Evolutionary conservation across 108 stramenopile genomes (phyloP), one percentile per base, ranked within the genome.

Genomic region (Fistulifera pelliculosa): DNA sequence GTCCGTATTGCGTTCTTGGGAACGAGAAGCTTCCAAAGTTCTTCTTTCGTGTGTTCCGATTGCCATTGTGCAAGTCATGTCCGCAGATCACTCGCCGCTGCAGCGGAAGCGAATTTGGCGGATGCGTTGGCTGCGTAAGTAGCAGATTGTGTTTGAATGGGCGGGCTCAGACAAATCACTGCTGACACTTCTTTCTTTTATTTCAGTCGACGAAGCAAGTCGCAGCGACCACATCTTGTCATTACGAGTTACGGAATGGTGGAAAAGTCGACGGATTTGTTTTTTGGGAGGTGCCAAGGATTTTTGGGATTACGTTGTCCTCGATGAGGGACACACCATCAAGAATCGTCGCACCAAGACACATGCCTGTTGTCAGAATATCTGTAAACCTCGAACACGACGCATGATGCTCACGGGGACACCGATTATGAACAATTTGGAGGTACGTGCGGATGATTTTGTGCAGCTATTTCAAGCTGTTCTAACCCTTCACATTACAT

Each of bases 251-350:
- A 84, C 66, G 87, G 91, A 10, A 55, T 89, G 43, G 74, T 82
- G 4, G 50, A 42, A 11, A 19, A 23, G 28, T 48, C 19, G 17
- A 47, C 25, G 12, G 15, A 41, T 16, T 42, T 40, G 23, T 51
- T 45, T 49, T n/a, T 61, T 69, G 38, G 55, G 59, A 21, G 21
- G 44, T 53, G 31, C 31, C 6, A 35, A 35, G 8, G 31, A 35
- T 35, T n/a, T 35, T 35, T 99, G 95, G 95, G 88, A 84, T 60
- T 96, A 96, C 52, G 81, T 96, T 14, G 69, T 96, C 1, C 64
- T 97, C 16, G 99, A 99, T 61, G 99, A 99, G 63, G 99, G 92
- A 11, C 99, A 99, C 51, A 81, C 67, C 28, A 90, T 98, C 24
- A 87, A 97, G 47, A 98, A 98, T 48, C 81, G 84, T 1, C 74